Conservation (phyloP, 331 rosid genomes). For the Malus hybrid region DNA sequence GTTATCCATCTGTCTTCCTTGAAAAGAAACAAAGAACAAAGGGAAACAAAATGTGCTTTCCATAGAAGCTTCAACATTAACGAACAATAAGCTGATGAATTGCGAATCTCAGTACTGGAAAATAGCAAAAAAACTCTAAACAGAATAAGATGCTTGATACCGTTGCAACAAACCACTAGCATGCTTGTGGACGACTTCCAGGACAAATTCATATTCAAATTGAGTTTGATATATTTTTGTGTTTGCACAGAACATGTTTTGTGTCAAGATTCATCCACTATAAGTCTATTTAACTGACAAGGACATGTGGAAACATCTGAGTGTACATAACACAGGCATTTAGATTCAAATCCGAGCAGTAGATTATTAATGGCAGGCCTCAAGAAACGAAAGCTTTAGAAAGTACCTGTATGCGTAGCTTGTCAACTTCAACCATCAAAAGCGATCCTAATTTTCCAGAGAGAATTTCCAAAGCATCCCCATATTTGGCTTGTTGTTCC, state of each 20-base stretch:
- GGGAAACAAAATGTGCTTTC: not conserved
- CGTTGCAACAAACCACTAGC: not conserved
- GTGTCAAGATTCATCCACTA: too few relatives aligned
- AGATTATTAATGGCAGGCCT: not conserved
- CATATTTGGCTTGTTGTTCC: slow-evolving; percentile 91
- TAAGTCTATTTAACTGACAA: not conserved
- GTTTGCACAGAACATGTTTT: not conserved
- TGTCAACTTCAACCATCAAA: slow-evolving; percentile 75
- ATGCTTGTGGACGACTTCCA: not conserved
- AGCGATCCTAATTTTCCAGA: slow-evolving; percentile 85
- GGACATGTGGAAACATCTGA: not conserved
- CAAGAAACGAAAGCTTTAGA: slow-evolving; percentile 27
- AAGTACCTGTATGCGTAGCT: slow-evolving; percentile 90
- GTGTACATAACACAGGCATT: not conserved
- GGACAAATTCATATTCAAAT: not conserved
- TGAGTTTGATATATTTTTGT: not conserved
- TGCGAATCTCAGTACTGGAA: not conserved
- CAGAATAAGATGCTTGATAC: not conserved
- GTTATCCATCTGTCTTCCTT: not conserved
- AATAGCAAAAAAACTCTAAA: not conserved
- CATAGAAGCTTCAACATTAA: not conserved
- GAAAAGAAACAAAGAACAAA: not conserved
- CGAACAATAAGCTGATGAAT: not conserved
- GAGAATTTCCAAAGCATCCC: slow-evolving; percentile 88
- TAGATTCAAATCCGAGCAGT: not conserved